Percentiles rank a stretch among this genome's conserved stretches.
These are phyloP conservation scores for Bidens hawaiensis DNA, from an alignment of 140 eudicot genomes.

Conservation along the genomic window DNA sequence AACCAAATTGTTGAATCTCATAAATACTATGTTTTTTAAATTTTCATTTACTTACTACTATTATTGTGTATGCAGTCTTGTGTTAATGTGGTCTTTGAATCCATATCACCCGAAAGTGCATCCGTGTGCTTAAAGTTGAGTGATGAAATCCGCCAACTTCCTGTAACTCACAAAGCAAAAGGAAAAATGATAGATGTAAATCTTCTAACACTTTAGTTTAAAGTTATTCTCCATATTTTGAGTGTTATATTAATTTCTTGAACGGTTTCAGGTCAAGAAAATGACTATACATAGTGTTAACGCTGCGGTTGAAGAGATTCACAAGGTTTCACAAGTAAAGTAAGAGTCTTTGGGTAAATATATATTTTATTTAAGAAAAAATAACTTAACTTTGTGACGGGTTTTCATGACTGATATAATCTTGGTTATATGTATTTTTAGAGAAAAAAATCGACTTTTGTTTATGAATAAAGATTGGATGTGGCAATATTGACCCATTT, in stretches of 20 bases:
- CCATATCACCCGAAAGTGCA: constrained; percentile 90
- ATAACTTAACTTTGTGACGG: background rate
- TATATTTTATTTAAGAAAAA: background rate
- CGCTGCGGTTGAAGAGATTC: constrained; percentile 57
- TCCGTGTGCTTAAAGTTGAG: constrained; percentile 62
- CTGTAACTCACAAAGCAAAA: constrained; percentile 74
- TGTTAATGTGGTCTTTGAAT: constrained; percentile 64
- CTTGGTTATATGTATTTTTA: background rate
- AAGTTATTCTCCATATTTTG: background rate
- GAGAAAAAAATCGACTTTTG: background rate
- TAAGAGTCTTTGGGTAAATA: constrained; percentile 24
- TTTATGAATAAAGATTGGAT: background rate
- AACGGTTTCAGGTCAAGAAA: constrained; percentile 59
- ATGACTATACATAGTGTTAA: constrained; percentile 52
- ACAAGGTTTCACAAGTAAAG: constrained; percentile 28
- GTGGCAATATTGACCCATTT: background rate
- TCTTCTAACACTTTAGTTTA: background rate
- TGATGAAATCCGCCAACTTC: constrained; percentile 82
- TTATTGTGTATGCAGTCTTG: constrained; percentile 57
- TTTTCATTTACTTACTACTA: background rate
- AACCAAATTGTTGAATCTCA: background rate
- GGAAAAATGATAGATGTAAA: constrained; percentile 58
- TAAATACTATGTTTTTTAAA: background rate
- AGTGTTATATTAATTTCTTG: constrained; percentile 1
- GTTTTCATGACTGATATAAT: background rate